These are phyloP conservation scores for Nakaseomyces kungkrabaensis DNA, from an alignment of 1,139 yeast genomes.

Conservation along the genomic window DNA sequence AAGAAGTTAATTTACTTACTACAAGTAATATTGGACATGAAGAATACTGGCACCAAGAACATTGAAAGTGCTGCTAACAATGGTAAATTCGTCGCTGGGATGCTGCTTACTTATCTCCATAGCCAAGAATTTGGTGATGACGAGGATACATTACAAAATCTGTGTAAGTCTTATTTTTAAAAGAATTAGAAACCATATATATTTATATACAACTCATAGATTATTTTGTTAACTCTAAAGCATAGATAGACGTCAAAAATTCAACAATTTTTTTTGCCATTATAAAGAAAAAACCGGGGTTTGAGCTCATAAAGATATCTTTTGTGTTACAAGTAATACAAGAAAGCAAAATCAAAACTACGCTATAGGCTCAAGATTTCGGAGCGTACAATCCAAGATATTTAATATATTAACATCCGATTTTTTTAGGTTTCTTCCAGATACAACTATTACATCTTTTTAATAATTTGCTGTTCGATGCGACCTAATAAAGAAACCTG, in stretches of 20 bases:
- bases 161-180: slow-evolving; percentile 7
- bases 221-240: background rate
- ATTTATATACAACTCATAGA: too few species aligned
- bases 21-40: slow-evolving; percentile 12
- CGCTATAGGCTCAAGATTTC: too few species aligned
- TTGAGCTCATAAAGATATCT: background rate
- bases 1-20: slow-evolving; percentile 10
- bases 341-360: too few species aligned
- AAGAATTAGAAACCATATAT: too few species aligned
- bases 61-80: slow-evolving; percentile 23
- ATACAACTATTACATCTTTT: too few species aligned
- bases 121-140: slow-evolving; percentile 8
- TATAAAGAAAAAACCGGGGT: background rate
- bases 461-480: background rate
- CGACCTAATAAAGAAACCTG: slow-evolving; percentile 30
- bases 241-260: background rate
- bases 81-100: slow-evolving; percentile 24
- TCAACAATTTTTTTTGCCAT: background rate
- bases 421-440: too few species aligned
- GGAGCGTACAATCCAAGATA: too few species aligned
- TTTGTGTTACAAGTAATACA: too few species aligned
- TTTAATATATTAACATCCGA: too few species aligned
- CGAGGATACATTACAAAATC: slow-evolving; percentile 7
- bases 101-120: slow-evolving; percentile 11
- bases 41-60: slow-evolving; percentile 14